Conservation (phyloP, 176 grass and related monocot species). For the Oryza meridionalis region DNA sequence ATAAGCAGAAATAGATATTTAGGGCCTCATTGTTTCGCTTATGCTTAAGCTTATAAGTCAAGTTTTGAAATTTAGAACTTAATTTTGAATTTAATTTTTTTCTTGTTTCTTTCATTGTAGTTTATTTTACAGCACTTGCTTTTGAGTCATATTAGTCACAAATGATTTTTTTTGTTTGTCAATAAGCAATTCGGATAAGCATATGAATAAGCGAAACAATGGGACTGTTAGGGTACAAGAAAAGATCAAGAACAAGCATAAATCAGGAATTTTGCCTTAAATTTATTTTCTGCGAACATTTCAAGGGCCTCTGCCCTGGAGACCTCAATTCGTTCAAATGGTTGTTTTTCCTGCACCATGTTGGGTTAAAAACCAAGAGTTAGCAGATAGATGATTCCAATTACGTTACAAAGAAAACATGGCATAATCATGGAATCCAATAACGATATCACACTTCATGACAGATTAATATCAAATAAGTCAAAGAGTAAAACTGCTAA, state of each 20-base stretch:
- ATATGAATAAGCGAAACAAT: too few species aligned
- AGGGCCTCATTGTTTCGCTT: too few species aligned
- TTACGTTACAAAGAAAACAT: conserved; percentile 6
- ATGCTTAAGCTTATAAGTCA: too few species aligned
- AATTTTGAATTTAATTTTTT: too few species aligned
- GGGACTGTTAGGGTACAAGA: conserved; percentile 4
- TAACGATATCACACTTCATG: neutral
- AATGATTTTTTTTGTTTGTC: too few species aligned
- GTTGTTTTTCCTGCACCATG: conserved; percentile 88
- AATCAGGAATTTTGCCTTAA: conserved; percentile 64
- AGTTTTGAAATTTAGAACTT: too few species aligned
- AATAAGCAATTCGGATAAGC: too few species aligned
- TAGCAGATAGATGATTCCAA: conserved; percentile 19
- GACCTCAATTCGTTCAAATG: conserved; percentile 97
- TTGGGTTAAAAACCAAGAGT: conserved; percentile 18
- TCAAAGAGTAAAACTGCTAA: neutral
- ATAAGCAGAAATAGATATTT: conserved; percentile 18
- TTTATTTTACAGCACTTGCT: too few species aligned
- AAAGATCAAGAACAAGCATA: conserved; percentile 11
- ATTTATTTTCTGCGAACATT: conserved; percentile 95
- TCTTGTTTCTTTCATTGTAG: too few species aligned
- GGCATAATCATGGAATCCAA: neutral
- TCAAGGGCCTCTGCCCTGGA: conserved; percentile 87
- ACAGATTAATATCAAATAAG: neutral
- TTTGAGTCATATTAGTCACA: too few species aligned